Base-by-base conservation (phyloP, 2,329 filamentous ascomycete genomes). In the Talaromyces sp. region DNA sequence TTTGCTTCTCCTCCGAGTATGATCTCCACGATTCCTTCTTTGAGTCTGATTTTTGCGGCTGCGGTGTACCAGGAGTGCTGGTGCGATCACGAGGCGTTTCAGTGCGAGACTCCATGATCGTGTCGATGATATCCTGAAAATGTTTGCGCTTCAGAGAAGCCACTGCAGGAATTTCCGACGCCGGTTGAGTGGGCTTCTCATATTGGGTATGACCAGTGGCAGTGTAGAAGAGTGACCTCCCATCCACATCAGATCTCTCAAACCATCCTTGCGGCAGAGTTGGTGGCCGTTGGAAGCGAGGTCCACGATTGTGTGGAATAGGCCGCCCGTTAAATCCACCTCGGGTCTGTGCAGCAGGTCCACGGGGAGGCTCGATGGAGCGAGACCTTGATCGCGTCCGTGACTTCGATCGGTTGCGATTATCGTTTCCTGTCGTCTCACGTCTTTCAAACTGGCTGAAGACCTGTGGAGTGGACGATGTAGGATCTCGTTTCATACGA, bases 261-360 rank as follows among this genome's bases (percentile, higher is more conserved):
- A 90, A 96, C 94, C 94, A 98, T 43, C 93, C 94, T n/a, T 85
- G 77, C 5, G 94, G 93, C 13, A 97, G 82, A 19, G 86, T 82
- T 72, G 76, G 82, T 52, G 81, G 83, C 47, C 84, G 86, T 62
- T 88, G 86, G 25, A 82, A 81, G 64, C 84, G 81, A 64, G 81
- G 84, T 73, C 76, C 83, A 77, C 79, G 81, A 71, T 85, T 86
- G 72, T 85, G 87, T 65, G 86, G 59, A 81, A 50, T 33, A 47
- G 47, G 49, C 41, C 47, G 45, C 39, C 65, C 54, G 27, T 37
- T 78, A 63, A 85, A 85, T 11, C 83, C 85, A 56, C 82, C 83
- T 10, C 84, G 82, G 63, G 82, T 81, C 61, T 77, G 74, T 54
- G 78, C 76, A 31, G 75, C 73, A 47, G 79, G 79, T 11, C 78